Evolutionary conservation across 106 monocot genomes (phyloP), one percentile per base, ranked within the genome.

Genomic region (Acanthochlamys bracteata): DNA sequence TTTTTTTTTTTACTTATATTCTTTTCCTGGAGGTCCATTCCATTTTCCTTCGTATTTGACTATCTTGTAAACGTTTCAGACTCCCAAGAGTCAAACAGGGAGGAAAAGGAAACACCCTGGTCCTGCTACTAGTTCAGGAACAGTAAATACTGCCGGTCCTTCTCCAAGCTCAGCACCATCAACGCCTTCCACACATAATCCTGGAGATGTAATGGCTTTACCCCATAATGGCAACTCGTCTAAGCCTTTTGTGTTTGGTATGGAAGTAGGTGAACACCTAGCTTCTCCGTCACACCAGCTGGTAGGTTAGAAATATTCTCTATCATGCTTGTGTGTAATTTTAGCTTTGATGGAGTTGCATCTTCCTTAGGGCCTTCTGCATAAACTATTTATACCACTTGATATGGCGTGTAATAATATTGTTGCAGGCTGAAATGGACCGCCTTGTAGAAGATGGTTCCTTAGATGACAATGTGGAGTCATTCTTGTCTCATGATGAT

Each of bases 401-500:
- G n/a, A n/a, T n/a, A n/a, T n/a, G n/a, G n/a, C n/a, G n/a, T n/a
- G n/a, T n/a, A n/a, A n/a, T n/a, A n/a, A n/a, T n/a, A n/a, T n/a
- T 6, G 49, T 82, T 88, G 39, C 88, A 84, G 84, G 80, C 67
- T 73, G 84, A 80, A 27, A 63, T 84, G 40, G 84, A 83, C 19
- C 83, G 79, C 25, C 79, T 91, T 67, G 83, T 86, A 20, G 90
- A 91, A 42, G 90, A 92, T 75, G 92, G 87, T 10, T 82, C 88
- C 21, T 66, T 93, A 15, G 85, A 86, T 63, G 85, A 89, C 45
- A 89, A 95, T 72, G 95, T 95, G 0, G 95, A 95, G 54, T 95
- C 95, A 25, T 95, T 95, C 84, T 68, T 95, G 61, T 80, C 90
- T n/a, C 95, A 86, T 59, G 90, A 95, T 80, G 95, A 90, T 45